Evolutionary conservation across 2,329 filamentous ascomycete species (phyloP).

Genomic region (Thelonectria discophora): DNA sequence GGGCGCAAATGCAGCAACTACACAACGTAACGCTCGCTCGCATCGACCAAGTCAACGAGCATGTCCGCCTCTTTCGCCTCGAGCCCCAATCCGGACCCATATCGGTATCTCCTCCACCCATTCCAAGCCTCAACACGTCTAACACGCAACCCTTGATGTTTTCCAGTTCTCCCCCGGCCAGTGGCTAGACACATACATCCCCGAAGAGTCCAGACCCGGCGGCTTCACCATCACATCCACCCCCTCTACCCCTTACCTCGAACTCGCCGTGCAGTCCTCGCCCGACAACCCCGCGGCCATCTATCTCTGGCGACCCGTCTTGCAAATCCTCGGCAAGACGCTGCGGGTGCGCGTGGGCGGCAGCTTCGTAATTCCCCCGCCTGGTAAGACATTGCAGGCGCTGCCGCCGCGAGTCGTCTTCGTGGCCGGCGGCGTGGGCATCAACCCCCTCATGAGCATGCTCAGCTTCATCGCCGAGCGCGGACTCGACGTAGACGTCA

Average conservation of each 20-base stretch:
- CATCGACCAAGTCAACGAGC: constrained; percentile 72
- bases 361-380: constrained; percentile 80
- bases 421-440: constrained; percentile 82
- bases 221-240: constrained; percentile 90
- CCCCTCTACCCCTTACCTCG: constrained; percentile 71
- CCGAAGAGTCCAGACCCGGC: constrained; percentile 73
- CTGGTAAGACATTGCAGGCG: constrained; percentile 46
- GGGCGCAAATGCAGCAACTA: constrained; percentile 52
- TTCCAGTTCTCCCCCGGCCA: constrained; percentile 80
- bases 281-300: constrained; percentile 75
- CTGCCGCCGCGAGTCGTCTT: constrained; percentile 71
- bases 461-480: constrained; percentile 64
- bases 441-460: constrained; percentile 84
- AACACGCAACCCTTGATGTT: too few relatives aligned
- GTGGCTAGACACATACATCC: constrained; percentile 87
- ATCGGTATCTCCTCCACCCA: constrained; percentile 52
- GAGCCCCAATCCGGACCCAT: constrained; percentile 59
- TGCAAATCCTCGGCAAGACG: constrained; percentile 65
- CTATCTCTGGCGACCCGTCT: constrained; percentile 73
- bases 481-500: constrained; percentile 52
- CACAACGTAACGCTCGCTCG: constrained; percentile 68
- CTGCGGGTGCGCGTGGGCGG: constrained; percentile 80
- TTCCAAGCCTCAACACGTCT: too few relatives aligned
- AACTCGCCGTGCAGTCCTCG: constrained; percentile 80
- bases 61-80: constrained; percentile 74